These are phyloP conservation scores for Chloris gayana DNA, from an alignment of 176 grass and related monocot species.

Conservation along the genomic window DNA sequence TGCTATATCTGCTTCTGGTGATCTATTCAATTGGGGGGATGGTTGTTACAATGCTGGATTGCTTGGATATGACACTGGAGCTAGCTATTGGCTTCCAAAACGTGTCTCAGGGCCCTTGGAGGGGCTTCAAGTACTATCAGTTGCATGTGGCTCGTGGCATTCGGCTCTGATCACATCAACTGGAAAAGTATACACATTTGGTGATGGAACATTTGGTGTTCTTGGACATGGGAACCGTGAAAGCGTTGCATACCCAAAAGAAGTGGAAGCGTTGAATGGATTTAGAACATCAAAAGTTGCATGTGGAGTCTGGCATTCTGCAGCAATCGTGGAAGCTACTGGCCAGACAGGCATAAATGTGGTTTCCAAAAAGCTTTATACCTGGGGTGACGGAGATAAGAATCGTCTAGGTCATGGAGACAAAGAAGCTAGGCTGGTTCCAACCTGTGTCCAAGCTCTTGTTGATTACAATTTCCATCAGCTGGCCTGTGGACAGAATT, in stretches of 20 bases:
- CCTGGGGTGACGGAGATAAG: constrained; percentile 94
- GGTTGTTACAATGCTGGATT: constrained; percentile 65
- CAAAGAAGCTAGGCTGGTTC: constrained; percentile 70
- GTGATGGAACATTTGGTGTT: constrained; percentile 83
- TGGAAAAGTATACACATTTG: constrained; percentile 87
- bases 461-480: constrained; percentile 88
- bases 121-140: constrained; percentile 68
- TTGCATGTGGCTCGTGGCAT: constrained; percentile 96
- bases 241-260: constrained; percentile 65
- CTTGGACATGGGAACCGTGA: constrained; percentile 87
- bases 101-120: constrained; percentile 73
- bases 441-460: constrained; percentile 73
- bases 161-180: constrained; percentile 66
- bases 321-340: constrained; percentile 78
- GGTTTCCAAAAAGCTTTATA: constrained; percentile 76
- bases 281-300: constrained; percentile 70
- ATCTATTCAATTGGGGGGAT: constrained; percentile 92
- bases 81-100: constrained; percentile 82
- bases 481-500: constrained; percentile 77
- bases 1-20: constrained; percentile 73
- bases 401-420: constrained; percentile 81
- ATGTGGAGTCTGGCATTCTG: constrained; percentile 91
- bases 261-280: constrained; percentile 66
- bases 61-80: constrained; percentile 71
- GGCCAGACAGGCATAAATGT: constrained; percentile 46